Evolutionary conservation across 345 rosid genomes (phyloP), one percentile per base, ranked within the genome.

Genomic region (Eucalyptus sp.): DNA sequence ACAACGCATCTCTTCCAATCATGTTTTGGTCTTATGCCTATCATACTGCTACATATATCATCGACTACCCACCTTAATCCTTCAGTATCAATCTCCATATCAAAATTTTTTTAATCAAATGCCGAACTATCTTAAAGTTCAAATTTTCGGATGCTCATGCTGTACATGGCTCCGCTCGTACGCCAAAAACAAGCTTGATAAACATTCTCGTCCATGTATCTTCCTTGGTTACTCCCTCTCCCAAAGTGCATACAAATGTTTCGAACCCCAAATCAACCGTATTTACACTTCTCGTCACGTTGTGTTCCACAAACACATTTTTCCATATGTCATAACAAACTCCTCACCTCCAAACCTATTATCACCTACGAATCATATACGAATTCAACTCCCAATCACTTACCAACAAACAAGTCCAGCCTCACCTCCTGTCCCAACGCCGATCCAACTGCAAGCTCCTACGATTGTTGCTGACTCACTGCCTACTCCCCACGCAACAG

Each of bases 401-500:
- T 2, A 51, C 52, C 54, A 6, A 16, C 54, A 51, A 51, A 16
- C 1, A 7, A 51, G 54, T 51, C 54, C 8, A 51, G 1, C 3
- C 1, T 51, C 8, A 0, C 54, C 54, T 51, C 8, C 8, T 6
- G 0, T 51, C 54, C 54, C 54, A 51, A 51, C 6, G 20, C 6
- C 20, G 20, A 51, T 51, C 54, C 54, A 51, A 51, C 8, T 3
- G 1, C 8, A 51, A 51, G 54, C 54, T 51, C 8, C 4, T 16
- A 51, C 54, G 16, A 51, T 16, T 51, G 8, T 0, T 51, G 3
- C 3, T 51, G 54, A 16, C 54, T 51, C 54, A 0, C 6, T 51
- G 54, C 54, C 1, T 16, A 0, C 54, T 51, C 20, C 7, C 0
- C 6, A 51, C 8, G 1, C 1, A 51, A 51, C 0, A 51, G 0